Conservation (phyloP, 768 basidiomycete genomes). For the Lactarius quietus region DNA sequence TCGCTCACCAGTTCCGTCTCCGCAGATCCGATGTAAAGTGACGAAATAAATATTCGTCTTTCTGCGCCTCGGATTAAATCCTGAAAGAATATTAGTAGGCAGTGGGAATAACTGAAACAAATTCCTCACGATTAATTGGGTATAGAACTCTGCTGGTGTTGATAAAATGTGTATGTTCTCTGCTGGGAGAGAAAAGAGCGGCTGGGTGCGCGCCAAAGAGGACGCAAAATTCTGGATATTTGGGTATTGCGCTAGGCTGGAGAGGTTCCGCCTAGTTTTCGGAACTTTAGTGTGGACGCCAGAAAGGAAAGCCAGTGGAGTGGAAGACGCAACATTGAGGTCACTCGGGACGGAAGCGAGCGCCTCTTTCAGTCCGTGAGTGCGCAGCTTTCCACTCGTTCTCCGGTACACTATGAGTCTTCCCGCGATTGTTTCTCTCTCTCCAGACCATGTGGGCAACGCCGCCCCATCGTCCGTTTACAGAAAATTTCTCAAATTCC, state of each 20-base stretch:
- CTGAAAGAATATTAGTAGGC: conserved; percentile 37
- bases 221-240: conserved; percentile 20
- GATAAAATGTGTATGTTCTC: conserved; percentile 21
- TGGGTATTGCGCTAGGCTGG: conserved; percentile 8
- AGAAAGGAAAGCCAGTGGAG: neutral
- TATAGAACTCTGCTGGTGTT: conserved; percentile 19
- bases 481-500: conserved; percentile 8
- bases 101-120: neutral
- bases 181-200: conserved; percentile 21
- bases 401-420: conserved; percentile 2
- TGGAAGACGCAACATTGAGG: neutral
- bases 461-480: neutral
- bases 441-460: neutral
- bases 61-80: conserved; percentile 75
- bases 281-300: neutral
- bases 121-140: conserved; percentile 21
- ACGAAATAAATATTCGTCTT: conserved; percentile 81
- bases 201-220: conserved; percentile 23
- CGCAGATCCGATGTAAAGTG: conserved; percentile 79
- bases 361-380: neutral
- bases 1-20: conserved; percentile 73
- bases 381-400: neutral
- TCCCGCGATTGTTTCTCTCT: neutral
- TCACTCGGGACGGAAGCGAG: neutral
- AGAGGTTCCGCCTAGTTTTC: neutral